phyloP scores from a whole-genome alignment of 495 filamentous ascomycete species.

The Platismatia glauca region DNA sequence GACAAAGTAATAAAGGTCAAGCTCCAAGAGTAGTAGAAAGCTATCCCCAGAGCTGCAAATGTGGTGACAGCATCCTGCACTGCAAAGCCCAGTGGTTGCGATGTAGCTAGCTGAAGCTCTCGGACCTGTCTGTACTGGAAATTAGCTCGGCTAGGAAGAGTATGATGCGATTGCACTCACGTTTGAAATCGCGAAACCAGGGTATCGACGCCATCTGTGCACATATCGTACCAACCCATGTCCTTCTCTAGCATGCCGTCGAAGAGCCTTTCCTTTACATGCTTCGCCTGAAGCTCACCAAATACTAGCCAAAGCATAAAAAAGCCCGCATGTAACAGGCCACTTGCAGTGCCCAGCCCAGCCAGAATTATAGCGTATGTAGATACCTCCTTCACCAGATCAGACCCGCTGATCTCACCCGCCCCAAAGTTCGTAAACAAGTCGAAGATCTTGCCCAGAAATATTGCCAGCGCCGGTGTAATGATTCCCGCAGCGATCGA shows the following conservation, averaged over 20 bases:
- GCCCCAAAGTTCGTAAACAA: constrained; percentile 57
- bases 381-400: constrained; percentile 47
- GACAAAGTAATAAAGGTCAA: constrained; percentile 76
- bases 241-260: constrained; percentile 58
- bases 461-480: constrained; percentile 55
- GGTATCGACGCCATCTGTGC: constrained; percentile 61
- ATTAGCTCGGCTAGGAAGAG: constrained; percentile 16
- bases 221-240: constrained; percentile 74
- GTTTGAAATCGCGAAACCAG: constrained; percentile 63
- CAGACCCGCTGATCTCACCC: constrained; percentile 38
- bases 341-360: constrained; percentile 51
- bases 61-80: constrained; percentile 53
- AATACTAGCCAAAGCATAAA: constrained; percentile 62
- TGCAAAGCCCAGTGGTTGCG: constrained; percentile 65
- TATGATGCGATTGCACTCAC: constrained; percentile 39
- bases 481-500: constrained; percentile 54
- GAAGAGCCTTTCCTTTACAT: constrained; percentile 57
- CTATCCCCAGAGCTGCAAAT: constrained; percentile 55
- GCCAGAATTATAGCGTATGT: constrained; percentile 50
- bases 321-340: constrained; percentile 56
- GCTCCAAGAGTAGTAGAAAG: constrained; percentile 72
- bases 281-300: constrained; percentile 70
- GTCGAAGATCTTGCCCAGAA: constrained; percentile 71
- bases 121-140: constrained; percentile 54
- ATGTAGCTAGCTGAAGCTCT: constrained; percentile 73